Percentiles rank a stretch among this genome's conserved stretches.
Conservation (phyloP, 225 moss, liverwort and hornwort species). For the Climacium dendroides region DNA sequence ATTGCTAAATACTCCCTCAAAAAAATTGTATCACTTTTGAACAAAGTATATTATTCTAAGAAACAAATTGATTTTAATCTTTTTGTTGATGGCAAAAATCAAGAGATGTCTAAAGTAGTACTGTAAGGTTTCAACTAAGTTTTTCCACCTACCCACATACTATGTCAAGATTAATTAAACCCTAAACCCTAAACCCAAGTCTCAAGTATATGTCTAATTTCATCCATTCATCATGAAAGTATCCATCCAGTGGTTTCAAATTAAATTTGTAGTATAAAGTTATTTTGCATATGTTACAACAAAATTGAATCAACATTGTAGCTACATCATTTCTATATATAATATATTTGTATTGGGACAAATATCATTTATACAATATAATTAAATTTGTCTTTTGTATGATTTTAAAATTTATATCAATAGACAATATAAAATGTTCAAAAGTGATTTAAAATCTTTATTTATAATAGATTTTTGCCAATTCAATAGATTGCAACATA, state of each 20-base stretch:
- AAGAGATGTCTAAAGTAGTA: fast-evolving
- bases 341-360: not conserved
- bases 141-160: fast-evolving
- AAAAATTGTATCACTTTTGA: not conserved
- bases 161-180: not conserved
- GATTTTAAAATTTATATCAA: not conserved
- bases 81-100: not conserved
- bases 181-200: too few species aligned
- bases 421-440: not conserved
- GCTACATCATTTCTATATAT: not conserved
- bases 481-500: not conserved
- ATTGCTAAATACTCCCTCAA: not conserved
- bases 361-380: not conserved
- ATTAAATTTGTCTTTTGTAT: not conserved
- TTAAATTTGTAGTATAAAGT: not conserved
- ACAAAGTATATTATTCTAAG: fast-evolving
- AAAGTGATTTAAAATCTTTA: not conserved
- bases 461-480: not conserved
- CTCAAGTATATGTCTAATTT: not conserved
- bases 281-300: not conserved
- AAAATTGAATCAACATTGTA: not conserved
- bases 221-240: not conserved
- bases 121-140: fast-evolving
- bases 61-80: not conserved
- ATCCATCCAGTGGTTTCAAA: not conserved